Evolutionary conservation across 78 protist species (phyloP), one percentile per base, ranked within the genome.

Genomic region (Paratrimastix pyriformis): DNA sequence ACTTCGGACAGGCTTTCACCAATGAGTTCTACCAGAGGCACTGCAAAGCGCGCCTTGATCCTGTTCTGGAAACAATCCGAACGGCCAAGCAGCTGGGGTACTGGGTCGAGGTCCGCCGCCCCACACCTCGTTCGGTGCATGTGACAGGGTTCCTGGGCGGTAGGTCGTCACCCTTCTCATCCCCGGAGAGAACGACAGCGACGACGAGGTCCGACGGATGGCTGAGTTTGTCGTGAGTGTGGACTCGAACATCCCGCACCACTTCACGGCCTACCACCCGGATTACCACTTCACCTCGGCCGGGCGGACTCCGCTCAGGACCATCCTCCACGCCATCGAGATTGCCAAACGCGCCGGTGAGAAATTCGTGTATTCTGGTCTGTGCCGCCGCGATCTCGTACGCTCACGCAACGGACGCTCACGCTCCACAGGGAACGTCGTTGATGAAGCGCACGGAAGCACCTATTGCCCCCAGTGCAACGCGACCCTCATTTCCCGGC

Each of bases 221-320:
- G 60, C 84, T 29, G 18, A 60, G 26, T 80, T 18, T 65, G 33
- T 80, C 11, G 65, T 66, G 5, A 15, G 44, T 2, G 72, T 85
- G 30, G 79, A 79, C n/a, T 1, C 39, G 29, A 11, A 69, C 57
- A 72, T 80, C 3, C 83, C 84, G 35, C 38, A 72, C 69, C 84
- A 85, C 65, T 0, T 85, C 30, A 44, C 80, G 58, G 86, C 89
- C 9, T 80, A 55, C 59, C 81, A 85, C 40, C 86, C 84, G 3
- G 86, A 72, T 26, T 75, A 30, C 59, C 24, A 66, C 35, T 39
- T 81, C 70, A 0, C 18, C 33, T 42, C 29, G 39, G 2, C 3
- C 21, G 40, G 37, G 8, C 42, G 89, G 43, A 85, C 89, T 0
- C 72, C 86, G 7, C 35, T 74, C n/a, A 5, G n/a, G 15, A 75